These are phyloP conservation scores for Tuber umbilicatum DNA, from an alignment of 495 filamentous ascomycete genomes.

Conservation along the genomic window DNA sequence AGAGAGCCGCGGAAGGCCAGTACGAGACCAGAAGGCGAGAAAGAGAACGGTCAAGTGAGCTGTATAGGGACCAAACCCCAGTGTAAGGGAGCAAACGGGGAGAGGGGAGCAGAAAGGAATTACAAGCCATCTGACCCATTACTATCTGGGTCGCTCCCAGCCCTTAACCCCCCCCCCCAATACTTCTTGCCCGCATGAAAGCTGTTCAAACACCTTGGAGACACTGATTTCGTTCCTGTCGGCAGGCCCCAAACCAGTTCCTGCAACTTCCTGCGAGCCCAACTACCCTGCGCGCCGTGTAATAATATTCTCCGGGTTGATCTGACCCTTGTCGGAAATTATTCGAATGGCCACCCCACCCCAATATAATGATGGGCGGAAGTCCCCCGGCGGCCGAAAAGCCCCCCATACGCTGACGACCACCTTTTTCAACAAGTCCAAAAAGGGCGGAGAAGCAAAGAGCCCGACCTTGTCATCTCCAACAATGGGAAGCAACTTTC, in stretches of 20 bases:
- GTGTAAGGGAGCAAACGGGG: background rate
- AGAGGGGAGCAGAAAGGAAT: background rate
- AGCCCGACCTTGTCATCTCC: slow-evolving; percentile 38
- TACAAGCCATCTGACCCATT: background rate
- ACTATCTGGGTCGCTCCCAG: background rate
- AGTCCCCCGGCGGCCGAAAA: slow-evolving; percentile 35
- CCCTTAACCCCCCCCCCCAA: background rate
- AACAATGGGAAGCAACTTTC: slow-evolving; percentile 20
- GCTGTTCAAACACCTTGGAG: slow-evolving; percentile 28
- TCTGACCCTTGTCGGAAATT: slow-evolving; percentile 25
- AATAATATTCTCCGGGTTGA: slow-evolving; percentile 27
- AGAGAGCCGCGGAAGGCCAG: background rate
- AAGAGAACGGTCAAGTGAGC: background rate
- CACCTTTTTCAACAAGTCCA: slow-evolving; percentile 37
- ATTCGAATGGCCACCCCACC: slow-evolving; percentile 36
- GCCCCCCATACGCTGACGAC: slow-evolving; percentile 38
- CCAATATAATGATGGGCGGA: slow-evolving; percentile 35
- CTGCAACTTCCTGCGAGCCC: slow-evolving; percentile 20
- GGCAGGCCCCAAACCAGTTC: slow-evolving; percentile 26
- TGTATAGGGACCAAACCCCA: background rate
- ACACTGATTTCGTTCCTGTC: slow-evolving; percentile 38
- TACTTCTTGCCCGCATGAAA: slow-evolving; percentile 28
- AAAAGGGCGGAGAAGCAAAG: slow-evolving; percentile 35
- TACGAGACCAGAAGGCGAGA: background rate
- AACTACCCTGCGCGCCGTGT: slow-evolving; percentile 22